A percentile compares a stretch with the other conserved stretches of the same genome.
These are phyloP conservation scores for Ogataea kodamae DNA, from an alignment of 805 yeast species.

Conservation along the genomic window DNA sequence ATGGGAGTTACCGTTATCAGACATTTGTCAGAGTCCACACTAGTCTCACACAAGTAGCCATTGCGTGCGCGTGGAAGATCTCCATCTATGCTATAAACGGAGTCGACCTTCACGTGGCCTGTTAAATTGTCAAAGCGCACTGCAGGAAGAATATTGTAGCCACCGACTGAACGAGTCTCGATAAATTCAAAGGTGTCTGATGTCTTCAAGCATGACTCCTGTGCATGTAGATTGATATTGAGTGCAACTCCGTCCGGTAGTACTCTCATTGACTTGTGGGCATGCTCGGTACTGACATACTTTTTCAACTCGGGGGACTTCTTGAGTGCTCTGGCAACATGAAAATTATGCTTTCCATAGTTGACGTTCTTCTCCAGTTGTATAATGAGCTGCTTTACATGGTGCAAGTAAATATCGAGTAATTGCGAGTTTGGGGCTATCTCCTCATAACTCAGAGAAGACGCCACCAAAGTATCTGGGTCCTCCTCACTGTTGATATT, in stretches of 20 bases:
- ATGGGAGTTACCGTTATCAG: slow-evolving; percentile 22
- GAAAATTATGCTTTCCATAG: slow-evolving; percentile 22
- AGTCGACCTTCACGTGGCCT: slow-evolving; percentile 10
- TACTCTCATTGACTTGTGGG: slow-evolving; percentile 24
- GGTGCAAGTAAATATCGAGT: slow-evolving; percentile 13
- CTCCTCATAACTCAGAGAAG: slow-evolving; percentile 13
- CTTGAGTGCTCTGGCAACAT: slow-evolving; percentile 16
- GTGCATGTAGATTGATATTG: slow-evolving; percentile 40
- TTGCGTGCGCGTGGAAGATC: slow-evolving; percentile 10
- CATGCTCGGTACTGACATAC: slow-evolving; percentile 13
- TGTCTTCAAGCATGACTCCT: slow-evolving; percentile 38
- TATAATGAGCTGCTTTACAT: slow-evolving; percentile 13
- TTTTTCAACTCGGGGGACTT: slow-evolving; percentile 4
- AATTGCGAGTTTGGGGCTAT: slow-evolving; percentile 12
- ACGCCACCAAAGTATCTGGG: slow-evolving; percentile 1
- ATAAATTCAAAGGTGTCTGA: slow-evolving; percentile 29
- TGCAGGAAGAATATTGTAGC: slow-evolving; percentile 22
- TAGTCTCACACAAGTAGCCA: slow-evolving; percentile 17
- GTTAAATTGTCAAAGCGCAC: slow-evolving; percentile 9
- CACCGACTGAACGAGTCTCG: slow-evolving; percentile 45
- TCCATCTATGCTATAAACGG: slow-evolving; percentile 19
- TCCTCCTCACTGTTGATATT: slow-evolving; percentile 16
- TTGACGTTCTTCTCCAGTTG: slow-evolving; percentile 5
- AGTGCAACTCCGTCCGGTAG: slow-evolving; percentile 47
- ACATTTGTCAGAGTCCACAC: slow-evolving; percentile 19